phyloP scores from a whole-genome alignment of 208 protist species.

The Trichomonas tenax region DNA sequence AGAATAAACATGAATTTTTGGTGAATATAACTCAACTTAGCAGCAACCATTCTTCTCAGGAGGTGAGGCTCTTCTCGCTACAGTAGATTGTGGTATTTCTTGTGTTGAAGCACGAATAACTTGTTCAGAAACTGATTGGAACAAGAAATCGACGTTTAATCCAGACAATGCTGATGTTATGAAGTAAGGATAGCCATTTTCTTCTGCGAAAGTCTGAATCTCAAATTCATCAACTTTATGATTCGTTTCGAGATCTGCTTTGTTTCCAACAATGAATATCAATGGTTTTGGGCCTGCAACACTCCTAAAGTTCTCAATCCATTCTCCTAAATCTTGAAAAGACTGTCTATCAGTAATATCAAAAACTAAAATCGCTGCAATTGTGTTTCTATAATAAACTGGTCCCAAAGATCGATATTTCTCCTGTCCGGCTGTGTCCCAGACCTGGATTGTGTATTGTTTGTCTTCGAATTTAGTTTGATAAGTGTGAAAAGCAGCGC shows the following conservation, averaged over 20 bases:
- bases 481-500: not conserved
- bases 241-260: not conserved
- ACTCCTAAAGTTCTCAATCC: constrained; percentile 1
- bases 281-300: not conserved
- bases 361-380: constrained; percentile 60
- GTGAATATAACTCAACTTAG: too few relatives aligned
- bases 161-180: not conserved
- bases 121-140: not conserved
- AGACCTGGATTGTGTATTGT: constrained; percentile 70
- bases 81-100: too few relatives aligned
- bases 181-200: not conserved
- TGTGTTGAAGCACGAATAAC: not conserved
- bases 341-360: not conserved
- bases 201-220: not conserved
- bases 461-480: not conserved
- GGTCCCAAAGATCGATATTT: constrained; percentile 72
- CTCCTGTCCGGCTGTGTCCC: constrained; percentile 67
- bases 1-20: too few relatives aligned
- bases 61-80: too few relatives aligned
- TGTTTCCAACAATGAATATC: not conserved
- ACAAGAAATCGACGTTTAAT: not conserved
- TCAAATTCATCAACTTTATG: not conserved
- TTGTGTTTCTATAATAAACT: constrained; percentile 78
- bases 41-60: too few relatives aligned
- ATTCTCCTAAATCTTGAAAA: not conserved